Evolutionary conservation across 345 rosid genomes (phyloP), one percentile per base, ranked within the genome.

Genomic region (Geranium brycei): DNA sequence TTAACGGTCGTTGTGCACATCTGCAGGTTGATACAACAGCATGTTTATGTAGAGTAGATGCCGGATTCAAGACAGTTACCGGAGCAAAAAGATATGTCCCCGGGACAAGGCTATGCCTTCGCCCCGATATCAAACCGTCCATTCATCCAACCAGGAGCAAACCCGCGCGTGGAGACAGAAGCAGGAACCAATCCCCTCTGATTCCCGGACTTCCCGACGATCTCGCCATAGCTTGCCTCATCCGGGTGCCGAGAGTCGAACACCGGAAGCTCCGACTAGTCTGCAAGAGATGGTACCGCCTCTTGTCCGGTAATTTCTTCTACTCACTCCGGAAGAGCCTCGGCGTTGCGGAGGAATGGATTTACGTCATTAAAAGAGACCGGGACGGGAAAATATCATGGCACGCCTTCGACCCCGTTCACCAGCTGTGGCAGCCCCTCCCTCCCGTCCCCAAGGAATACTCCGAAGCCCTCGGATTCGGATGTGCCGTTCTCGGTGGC

Each of bases 151-250:
- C 87, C 19, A 78, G 85, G 68, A 75, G 38, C 71, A 84, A 78
- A 72, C 78, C 83, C 4, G 51, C 81, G 12, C 83, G 86, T 13
- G 76, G 89, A 58, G 85, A 83, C 69, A 75, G 87, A 73, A 87
- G 67, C 68, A 65, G 86, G 65, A 78, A 81, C 72, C 89, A 81
- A 60, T 81, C 83, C 63, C 93, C 89, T 65, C 70, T 87, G 68
- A 84, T 87, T 63, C 93, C 89, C 0, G 89, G 89, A 58, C 89
- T 87, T 19, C 89, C 93, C 0, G 89, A 87, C 69, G 93, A 84
- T 78, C 93, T 87, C 61, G 93, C 93, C 40, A 82, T 87, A 32
- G 89, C 93, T n/a, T 87, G 93, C 80, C 78, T 87, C 15, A 84
- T 87, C 63, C 76, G 87, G 17, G 93, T 87, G 30, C 89, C 87